Percentiles rank a stretch among this genome's conserved stretches.
phyloP scores from a whole-genome alignment of 345 rosid genomes.

The Isatis tinctoria region DNA sequence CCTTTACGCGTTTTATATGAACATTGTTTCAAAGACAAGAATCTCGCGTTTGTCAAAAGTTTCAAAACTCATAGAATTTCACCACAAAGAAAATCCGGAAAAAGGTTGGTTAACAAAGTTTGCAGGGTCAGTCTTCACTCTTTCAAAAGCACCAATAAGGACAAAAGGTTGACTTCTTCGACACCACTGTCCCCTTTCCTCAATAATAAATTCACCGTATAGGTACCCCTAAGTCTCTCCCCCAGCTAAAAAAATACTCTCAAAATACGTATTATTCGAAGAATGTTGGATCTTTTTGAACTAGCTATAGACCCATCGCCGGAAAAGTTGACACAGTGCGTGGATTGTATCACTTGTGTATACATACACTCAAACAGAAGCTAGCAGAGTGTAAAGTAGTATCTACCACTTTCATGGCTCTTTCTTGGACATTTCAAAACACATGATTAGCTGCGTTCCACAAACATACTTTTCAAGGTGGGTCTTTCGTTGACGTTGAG shows the following conservation, averaged over 20 bases:
- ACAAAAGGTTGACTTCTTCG: constrained; percentile 26
- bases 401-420: constrained; percentile 3
- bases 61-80: background rate
- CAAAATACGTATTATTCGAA: background rate
- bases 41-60: constrained; percentile 2
- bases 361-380: constrained; percentile 12
- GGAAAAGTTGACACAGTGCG: background rate
- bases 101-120: background rate
- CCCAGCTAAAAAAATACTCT: background rate
- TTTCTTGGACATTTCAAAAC: constrained; percentile 7
- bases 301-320: background rate
- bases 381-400: constrained; percentile 12
- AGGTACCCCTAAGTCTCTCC: background rate
- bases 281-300: background rate
- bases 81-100: background rate
- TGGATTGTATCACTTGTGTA: background rate
- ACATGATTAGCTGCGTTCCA: constrained; percentile 30
- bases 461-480: constrained; percentile 6
- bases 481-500: constrained; percentile 25
- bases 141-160: constrained; percentile 26
- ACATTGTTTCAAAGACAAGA: background rate
- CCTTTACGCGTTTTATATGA: background rate
- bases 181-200: background rate
- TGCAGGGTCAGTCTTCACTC: constrained; percentile 19
- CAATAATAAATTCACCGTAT: constrained; percentile 2